These are phyloP conservation scores for Cutaneotrichosporon dermatis DNA, from an alignment of 1,284 basidiomycete species.

Conservation along the genomic window DNA sequence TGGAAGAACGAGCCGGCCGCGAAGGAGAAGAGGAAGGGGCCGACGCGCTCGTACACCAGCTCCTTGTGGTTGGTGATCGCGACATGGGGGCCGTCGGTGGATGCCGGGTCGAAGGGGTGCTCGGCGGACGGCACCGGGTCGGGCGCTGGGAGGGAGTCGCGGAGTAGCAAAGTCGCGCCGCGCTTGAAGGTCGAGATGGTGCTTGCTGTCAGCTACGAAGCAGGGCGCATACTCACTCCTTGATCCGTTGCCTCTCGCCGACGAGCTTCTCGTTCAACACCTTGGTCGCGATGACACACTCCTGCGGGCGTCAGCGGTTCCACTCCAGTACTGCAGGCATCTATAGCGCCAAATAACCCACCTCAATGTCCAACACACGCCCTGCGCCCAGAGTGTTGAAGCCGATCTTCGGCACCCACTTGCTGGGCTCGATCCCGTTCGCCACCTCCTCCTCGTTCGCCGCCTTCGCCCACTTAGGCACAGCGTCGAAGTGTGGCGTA, in stretches of 20 bases:
- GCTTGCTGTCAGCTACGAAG: slow-evolving; percentile 48
- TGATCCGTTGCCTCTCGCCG: slow-evolving; percentile 62
- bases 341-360: slow-evolving; percentile 43
- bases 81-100: slow-evolving; percentile 52
- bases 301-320: slow-evolving; percentile 52
- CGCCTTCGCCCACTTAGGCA: slow-evolving; percentile 53
- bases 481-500: slow-evolving; percentile 90
- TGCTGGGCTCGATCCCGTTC: background rate
- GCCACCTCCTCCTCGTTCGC: background rate
- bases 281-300: slow-evolving; percentile 87
- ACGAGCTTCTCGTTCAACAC: slow-evolving; percentile 69
- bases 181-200: slow-evolving; percentile 77
- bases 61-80: slow-evolving; percentile 80
- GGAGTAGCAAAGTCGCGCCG: slow-evolving; percentile 84
- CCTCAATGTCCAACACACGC: slow-evolving; percentile 88
- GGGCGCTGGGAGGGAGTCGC: slow-evolving; percentile 65
- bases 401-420: slow-evolving; percentile 57
- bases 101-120: slow-evolving; percentile 27
- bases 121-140: slow-evolving; percentile 31
- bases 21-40: slow-evolving; percentile 77
- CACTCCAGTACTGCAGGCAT: background rate
- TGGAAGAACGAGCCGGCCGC: slow-evolving; percentile 91
- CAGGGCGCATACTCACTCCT: slow-evolving; percentile 55
- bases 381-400: slow-evolving; percentile 79
- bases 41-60: slow-evolving; percentile 79